A percentile compares a stretch with the other conserved stretches of the same genome.
Conservation (phyloP, 129 eudicot species). For the Helianthus tuberosus region DNA sequence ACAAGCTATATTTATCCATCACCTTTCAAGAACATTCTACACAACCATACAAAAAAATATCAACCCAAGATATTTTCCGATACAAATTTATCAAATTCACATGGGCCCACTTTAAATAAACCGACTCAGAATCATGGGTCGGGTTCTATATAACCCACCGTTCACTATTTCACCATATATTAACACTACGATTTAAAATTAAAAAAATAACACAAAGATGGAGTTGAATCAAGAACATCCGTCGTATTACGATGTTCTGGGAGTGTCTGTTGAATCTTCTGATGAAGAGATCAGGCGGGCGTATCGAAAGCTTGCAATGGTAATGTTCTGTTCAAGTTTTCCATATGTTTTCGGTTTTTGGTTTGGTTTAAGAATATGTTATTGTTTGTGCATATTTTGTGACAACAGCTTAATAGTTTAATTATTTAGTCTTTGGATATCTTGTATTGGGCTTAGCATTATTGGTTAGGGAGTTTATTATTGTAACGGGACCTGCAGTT, state of each 20-base stretch:
- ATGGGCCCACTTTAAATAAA: constrained; percentile 22
- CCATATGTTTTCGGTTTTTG: no score
- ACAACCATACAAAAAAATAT: constrained; percentile 6
- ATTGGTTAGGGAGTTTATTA: no score
- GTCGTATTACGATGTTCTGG: constrained; percentile 69
- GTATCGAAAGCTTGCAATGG: constrained; percentile 91
- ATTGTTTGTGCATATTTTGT: constrained; percentile 2
- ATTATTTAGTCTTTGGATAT: no score
- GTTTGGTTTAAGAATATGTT: neutral
- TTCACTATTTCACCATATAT: neutral
- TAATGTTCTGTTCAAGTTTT: constrained; percentile 18
- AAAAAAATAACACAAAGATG: constrained; percentile 12
- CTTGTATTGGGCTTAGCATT: no score
- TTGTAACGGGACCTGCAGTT: no score
- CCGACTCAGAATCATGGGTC: constrained; percentile 21
- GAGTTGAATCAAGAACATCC: constrained; percentile 15
- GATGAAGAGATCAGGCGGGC: constrained; percentile 79
- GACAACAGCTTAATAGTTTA: no score
- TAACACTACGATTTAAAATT: neutral
- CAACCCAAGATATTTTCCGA: constrained; percentile 19
- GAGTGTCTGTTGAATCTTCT: constrained; percentile 55
- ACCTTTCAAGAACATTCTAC: constrained; percentile 29
- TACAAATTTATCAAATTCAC: constrained; percentile 1
- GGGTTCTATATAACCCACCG: constrained; percentile 18
- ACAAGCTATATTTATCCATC: neutral